phyloP scores from a whole-genome alignment of 140 eudicot genomes.

The Senecio squalidus region DNA sequence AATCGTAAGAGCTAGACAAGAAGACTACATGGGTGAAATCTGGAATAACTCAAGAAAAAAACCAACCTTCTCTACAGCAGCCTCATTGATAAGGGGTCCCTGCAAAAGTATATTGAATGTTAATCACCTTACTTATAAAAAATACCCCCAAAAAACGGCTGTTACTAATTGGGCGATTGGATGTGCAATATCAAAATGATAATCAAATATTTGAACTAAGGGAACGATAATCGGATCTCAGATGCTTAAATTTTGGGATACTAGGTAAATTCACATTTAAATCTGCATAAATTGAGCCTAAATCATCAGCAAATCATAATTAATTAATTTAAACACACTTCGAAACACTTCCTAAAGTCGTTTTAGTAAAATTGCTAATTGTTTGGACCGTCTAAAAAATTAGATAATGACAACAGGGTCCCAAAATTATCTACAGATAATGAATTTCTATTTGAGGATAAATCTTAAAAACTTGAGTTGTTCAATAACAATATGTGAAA shows the following conservation, averaged over 20 bases:
- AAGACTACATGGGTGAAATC: neutral
- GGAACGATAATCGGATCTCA: too few relatives aligned
- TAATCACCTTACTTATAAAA: neutral
- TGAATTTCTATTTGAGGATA: neutral
- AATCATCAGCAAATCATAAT: too few relatives aligned
- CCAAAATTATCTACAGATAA: neutral
- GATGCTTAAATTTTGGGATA: too few relatives aligned
- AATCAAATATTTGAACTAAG: too few relatives aligned
- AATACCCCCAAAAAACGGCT: neutral
- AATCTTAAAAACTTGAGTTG: neutral
- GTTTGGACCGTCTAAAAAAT: neutral
- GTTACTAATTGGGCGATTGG: neutral
- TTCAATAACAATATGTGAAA: constrained; percentile 6
- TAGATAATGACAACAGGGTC: neutral
- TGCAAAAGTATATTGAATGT: constrained; percentile 27
- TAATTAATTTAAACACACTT: too few relatives aligned
- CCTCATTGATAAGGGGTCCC: constrained; percentile 95
- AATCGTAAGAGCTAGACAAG: constrained; percentile 1
- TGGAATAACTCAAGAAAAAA: neutral
- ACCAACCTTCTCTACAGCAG: constrained; percentile 78
- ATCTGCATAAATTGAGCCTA: too few relatives aligned
- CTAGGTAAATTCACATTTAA: too few relatives aligned
- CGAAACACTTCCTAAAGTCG: neutral
- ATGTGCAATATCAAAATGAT: neutral
- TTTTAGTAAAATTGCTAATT: neutral